Evolutionary conservation across 169 alveolate genomes (phyloP).

Genomic region (Plasmodium inui): DNA sequence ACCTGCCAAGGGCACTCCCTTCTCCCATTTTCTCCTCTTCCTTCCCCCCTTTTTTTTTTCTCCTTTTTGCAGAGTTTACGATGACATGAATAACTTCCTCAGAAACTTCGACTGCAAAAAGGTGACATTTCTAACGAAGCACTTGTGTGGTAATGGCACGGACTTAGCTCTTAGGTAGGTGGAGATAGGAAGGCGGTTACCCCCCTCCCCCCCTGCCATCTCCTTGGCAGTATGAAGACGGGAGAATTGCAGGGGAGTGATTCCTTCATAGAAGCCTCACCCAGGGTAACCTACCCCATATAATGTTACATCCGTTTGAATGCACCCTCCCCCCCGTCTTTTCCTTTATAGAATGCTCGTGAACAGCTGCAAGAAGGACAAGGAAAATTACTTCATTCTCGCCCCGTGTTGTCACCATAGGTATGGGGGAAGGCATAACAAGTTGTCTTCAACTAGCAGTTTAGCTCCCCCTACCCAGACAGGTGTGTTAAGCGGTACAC

Average conservation of each 20-base stretch:
- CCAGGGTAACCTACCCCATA: neutral
- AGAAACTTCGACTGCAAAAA: constrained; percentile 9
- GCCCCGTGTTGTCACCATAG: constrained; percentile 54
- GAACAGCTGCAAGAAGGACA: constrained; percentile 2
- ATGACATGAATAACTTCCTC: constrained; percentile 6
- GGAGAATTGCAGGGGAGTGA: neutral
- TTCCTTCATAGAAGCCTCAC: neutral
- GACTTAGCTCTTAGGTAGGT: constrained; percentile 32
- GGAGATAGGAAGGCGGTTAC: neutral
- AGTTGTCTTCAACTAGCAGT: neutral
- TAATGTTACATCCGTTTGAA: neutral
- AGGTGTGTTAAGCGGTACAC: neutral
- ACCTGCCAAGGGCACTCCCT: neutral
- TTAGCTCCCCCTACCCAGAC: neutral
- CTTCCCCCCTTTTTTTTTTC: neutral
- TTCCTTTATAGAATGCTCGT: constrained; percentile 13
- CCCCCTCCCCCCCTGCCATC: too few species aligned
- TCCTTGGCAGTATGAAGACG: neutral
- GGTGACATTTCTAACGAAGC: constrained; percentile 41
- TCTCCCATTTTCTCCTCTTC: neutral
- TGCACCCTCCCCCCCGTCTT: neutral
- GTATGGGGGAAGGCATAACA: neutral
- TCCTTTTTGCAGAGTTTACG: constrained; percentile 11
- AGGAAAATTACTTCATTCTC: constrained; percentile 36
- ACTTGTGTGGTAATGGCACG: constrained; percentile 64